phyloP scores from a whole-genome alignment of 768 basidiomycete genomes.

The Clitopilus hobsonii region DNA sequence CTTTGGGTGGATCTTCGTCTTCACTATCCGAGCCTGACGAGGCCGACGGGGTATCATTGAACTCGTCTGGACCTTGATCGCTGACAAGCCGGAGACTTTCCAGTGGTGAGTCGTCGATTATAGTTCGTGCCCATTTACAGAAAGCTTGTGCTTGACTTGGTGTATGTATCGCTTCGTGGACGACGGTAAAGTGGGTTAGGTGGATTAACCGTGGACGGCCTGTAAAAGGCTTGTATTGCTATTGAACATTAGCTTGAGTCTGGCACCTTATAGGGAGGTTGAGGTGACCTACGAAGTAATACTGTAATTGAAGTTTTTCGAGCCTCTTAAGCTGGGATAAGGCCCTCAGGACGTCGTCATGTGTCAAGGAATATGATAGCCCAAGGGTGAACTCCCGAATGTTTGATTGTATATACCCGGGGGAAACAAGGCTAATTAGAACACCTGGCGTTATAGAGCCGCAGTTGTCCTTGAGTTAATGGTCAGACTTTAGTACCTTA shows the following conservation, averaged over 20 bases:
- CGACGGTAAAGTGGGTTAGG: slow-evolving; percentile 27
- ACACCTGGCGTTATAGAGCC: slow-evolving; percentile 63
- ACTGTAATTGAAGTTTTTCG: slow-evolving; percentile 34
- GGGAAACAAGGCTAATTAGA: slow-evolving; percentile 37
- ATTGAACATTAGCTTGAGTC: not conserved
- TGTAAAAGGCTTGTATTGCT: slow-evolving; percentile 34
- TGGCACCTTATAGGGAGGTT: not conserved
- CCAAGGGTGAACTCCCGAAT: slow-evolving; percentile 41
- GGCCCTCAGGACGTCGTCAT: slow-evolving; percentile 48
- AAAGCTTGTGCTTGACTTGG: slow-evolving; percentile 19
- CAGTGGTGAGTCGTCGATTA: slow-evolving; percentile 25
- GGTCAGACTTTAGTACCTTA: not conserved
- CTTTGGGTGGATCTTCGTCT: slow-evolving; percentile 3
- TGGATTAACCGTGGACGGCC: slow-evolving; percentile 18
- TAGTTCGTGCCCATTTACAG: slow-evolving; percentile 30
- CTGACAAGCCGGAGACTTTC: slow-evolving; percentile 22
- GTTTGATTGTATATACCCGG: slow-evolving; percentile 20
- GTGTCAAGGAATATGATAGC: slow-evolving; percentile 53
- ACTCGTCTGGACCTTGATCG: slow-evolving; percentile 13
- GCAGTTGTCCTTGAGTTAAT: slow-evolving; percentile 42
- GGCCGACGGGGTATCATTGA: not conserved
- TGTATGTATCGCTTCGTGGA: slow-evolving; percentile 14
- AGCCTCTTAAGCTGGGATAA: slow-evolving; percentile 36
- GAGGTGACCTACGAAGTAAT: slow-evolving; percentile 43
- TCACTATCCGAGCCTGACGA: slow-evolving; percentile 7